Conservation (phyloP, 768 basidiomycete genomes). For the Lactarius hengduanensis region DNA sequence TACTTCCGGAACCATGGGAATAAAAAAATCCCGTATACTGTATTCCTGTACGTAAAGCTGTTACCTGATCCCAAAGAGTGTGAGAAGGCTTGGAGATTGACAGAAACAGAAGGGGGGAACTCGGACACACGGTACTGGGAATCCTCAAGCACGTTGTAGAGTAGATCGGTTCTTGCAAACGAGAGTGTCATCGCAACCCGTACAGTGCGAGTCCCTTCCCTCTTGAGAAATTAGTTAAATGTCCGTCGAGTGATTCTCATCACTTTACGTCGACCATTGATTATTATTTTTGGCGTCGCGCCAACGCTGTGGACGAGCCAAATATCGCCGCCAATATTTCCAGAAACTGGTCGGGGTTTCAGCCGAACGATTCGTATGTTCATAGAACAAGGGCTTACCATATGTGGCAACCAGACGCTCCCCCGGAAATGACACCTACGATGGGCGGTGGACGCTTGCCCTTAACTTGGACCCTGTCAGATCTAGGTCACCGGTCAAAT, state of each 20-base stretch:
- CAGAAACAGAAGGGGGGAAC: constrained; percentile 6
- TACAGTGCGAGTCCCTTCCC: neutral
- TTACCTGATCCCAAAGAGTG: constrained; percentile 9
- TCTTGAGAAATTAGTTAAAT: neutral
- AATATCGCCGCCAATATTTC: neutral
- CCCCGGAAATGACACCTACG: constrained; percentile 19
- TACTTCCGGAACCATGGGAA: constrained; percentile 1
- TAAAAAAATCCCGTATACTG: neutral
- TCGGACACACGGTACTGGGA: neutral
- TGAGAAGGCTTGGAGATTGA: neutral
- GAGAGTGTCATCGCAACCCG: neutral
- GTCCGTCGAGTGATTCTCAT: neutral
- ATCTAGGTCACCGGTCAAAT: constrained; percentile 9
- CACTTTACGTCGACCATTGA: neutral
- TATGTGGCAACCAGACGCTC: constrained; percentile 8
- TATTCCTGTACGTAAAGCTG: constrained; percentile 15
- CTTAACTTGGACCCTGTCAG: constrained; percentile 9
- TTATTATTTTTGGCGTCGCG: neutral
- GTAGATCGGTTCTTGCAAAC: neutral
- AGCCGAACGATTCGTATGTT: neutral
- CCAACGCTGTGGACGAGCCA: neutral
- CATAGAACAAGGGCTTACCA: constrained; percentile 19
- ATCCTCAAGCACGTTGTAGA: constrained; percentile 7
- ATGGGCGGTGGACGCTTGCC: constrained; percentile 3
- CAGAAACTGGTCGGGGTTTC: neutral